Conservation (phyloP, 257 asterid genomes). For the Plantago elongata region DNA sequence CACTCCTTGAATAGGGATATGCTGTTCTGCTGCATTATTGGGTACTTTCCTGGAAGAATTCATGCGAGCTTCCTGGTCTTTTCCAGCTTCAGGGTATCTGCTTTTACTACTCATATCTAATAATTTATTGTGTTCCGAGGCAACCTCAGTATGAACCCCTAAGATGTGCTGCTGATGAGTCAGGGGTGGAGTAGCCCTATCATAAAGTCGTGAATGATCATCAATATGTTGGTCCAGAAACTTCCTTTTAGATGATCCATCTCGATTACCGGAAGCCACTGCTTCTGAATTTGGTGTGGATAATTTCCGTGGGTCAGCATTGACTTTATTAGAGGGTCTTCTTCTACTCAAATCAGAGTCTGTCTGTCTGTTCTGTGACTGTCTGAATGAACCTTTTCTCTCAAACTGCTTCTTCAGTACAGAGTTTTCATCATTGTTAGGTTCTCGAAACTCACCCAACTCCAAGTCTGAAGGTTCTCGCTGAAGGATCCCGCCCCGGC, state of each 20-base stretch:
- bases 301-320: slow-evolving; percentile 40
- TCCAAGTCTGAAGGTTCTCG: slow-evolving; percentile 86
- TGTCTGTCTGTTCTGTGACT: slow-evolving; percentile 37
- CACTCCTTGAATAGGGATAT: slow-evolving; percentile 37
- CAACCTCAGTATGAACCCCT: slow-evolving; percentile 41
- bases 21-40: slow-evolving; percentile 38
- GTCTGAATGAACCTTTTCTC: slow-evolving; percentile 51
- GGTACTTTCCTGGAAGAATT: slow-evolving; percentile 42
- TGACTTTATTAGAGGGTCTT: slow-evolving; percentile 43
- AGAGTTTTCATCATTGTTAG: slow-evolving; percentile 47
- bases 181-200: slow-evolving; percentile 40
- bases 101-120: slow-evolving; percentile 40
- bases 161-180: slow-evolving; percentile 39
- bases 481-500: slow-evolving; percentile 45
- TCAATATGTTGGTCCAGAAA: slow-evolving; percentile 39
- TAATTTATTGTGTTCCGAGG: slow-evolving; percentile 36
- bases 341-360: slow-evolving; percentile 50
- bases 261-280: slow-evolving; percentile 35
- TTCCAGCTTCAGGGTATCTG: slow-evolving; percentile 41
- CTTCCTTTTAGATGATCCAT: slow-evolving; percentile 53
- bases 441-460: slow-evolving; percentile 90
- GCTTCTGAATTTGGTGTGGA: slow-evolving; percentile 45
- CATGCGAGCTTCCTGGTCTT: slow-evolving; percentile 31
- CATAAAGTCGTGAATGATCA: slow-evolving; percentile 48
- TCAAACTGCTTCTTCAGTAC: slow-evolving; percentile 47